Evolutionary conservation across 768 basidiomycete species (phyloP).

Genomic region (Thelephora aurantiotincta): DNA sequence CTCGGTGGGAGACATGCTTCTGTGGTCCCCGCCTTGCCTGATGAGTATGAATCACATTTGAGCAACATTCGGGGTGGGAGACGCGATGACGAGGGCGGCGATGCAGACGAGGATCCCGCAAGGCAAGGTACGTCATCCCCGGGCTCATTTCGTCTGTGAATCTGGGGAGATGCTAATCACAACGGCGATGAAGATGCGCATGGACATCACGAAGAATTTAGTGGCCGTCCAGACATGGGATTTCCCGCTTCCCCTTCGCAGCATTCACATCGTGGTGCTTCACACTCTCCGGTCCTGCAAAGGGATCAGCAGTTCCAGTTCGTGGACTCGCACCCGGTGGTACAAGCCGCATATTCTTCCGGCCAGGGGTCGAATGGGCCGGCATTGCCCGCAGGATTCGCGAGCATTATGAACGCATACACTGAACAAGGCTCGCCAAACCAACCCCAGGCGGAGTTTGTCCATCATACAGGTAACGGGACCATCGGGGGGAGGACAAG

Average conservation of each 20-base stretch:
- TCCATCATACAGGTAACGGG: conserved; percentile 14
- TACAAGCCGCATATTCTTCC: conserved; percentile 7
- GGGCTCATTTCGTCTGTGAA: conserved; percentile 2
- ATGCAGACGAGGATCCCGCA: neutral
- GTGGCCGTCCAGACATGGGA: neutral
- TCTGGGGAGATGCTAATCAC: conserved; percentile 1
- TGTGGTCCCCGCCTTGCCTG: conserved; percentile 68
- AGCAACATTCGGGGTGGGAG: conserved; percentile 6
- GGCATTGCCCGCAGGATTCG: conserved; percentile 39
- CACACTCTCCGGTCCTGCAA: conserved; percentile 15
- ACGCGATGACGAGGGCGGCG: conserved; percentile 7
- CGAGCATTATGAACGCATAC: conserved; percentile 63
- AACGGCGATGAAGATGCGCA: neutral
- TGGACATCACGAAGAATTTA: conserved; percentile 22
- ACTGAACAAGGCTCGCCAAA: conserved; percentile 20
- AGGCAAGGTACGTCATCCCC: conserved; percentile 4
- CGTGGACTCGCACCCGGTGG: conserved; percentile 7
- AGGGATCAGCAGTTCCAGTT: conserved; percentile 9
- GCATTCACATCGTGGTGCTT: conserved; percentile 8
- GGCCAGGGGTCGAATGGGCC: conserved; percentile 10
- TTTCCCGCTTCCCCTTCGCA: conserved; percentile 2
- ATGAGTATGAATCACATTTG: conserved; percentile 44
- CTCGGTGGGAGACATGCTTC: conserved; percentile 74
- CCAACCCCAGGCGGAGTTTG: conserved; percentile 15
- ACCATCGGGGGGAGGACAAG: conserved; percentile 7